Evolutionary conservation across 2,329 filamentous ascomycete species (phyloP), one percentile per base, ranked within the genome.

Genomic region (Exophiala sp.): DNA sequence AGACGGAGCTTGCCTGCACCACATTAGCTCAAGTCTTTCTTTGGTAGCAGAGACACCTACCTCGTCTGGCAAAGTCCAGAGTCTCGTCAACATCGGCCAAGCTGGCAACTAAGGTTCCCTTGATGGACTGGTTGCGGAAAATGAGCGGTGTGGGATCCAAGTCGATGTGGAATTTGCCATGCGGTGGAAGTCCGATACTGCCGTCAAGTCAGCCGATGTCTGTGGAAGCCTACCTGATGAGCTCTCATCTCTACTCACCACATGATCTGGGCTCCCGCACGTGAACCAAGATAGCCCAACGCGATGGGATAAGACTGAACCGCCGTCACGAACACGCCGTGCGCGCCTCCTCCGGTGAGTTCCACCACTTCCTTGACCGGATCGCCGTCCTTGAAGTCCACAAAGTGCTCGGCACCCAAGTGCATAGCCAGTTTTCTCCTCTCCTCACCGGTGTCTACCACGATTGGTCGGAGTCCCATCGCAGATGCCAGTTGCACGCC

Each of bases 231-330:
- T 14, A 23, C n/a, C 19, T n/a, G 9, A 1, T 16, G 10, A 18
- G 13, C 8, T 22, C n/a, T 13, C 11, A 14, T 29, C n/a, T 21
- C 11, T 48, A 46, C 52, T 43, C 35, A 58, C 55, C 75, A 79
- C 73, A 79, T 77, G 14, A 79, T 69, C 38, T 68, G 70, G 1
- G 68, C 70, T 3, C 74, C 72, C 7, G 77, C 63, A 3, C 77
- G 66, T 53, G 60, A 69, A 18, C 73, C 73, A 2, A 73, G 58
- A 50, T 65, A 72, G 1, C 61, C 60, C n/a, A 74, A 63, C 0
- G 72, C 68, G 27, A 19, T 35, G 11, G 34, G 18, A 23, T 58
- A 58, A 14, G 50, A 50, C 18, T 43, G 34, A 6, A 22, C 34
- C 11, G 56, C 53, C 2, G 52, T 55, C 8, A 56, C 53, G 35